These are phyloP conservation scores for Peronospora belbahrii DNA, from an alignment of 352 stramenopile genomes.

Conservation along the genomic window DNA sequence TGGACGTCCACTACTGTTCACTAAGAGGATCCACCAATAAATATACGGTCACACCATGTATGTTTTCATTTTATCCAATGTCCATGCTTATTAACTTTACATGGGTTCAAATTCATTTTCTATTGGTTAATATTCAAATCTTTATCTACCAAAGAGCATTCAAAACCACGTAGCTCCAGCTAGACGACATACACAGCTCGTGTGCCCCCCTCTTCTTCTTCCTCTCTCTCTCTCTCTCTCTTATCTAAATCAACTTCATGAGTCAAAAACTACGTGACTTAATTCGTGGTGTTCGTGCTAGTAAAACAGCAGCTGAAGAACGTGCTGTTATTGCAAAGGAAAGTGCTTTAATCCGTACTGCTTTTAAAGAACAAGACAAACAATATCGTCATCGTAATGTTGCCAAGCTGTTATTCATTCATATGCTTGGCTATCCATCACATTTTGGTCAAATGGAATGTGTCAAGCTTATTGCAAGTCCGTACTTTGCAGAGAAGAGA, in stretches of 20 bases:
- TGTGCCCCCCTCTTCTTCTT: no score
- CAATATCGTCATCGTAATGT: slow-evolving; percentile 98
- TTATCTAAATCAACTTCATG: no score
- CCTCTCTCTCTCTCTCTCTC: background rate
- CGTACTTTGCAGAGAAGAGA: slow-evolving; percentile 98
- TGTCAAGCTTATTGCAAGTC: slow-evolving; percentile 98
- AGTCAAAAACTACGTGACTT: slow-evolving; percentile 97
- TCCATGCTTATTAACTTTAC: background rate
- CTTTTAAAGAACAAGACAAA: slow-evolving; percentile 96
- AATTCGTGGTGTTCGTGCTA: slow-evolving; percentile 96
- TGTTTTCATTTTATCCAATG: slow-evolving; percentile 5
- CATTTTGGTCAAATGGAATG: slow-evolving; percentile 99
- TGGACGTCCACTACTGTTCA: no score
- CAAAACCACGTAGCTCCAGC: no score
- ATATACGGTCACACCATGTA: background rate
- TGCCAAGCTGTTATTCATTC: slow-evolving; percentile 99
- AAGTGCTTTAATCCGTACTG: slow-evolving; percentile 97
- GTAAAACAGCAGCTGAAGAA: slow-evolving; percentile 98
- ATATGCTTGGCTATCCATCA: slow-evolving; percentile 99
- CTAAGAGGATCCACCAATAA: no score
- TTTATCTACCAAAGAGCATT: no score
- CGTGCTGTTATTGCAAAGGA: slow-evolving; percentile 98
- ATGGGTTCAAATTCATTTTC: background rate
- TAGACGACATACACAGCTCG: no score
- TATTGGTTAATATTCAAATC: slow-evolving; percentile 22